These are phyloP conservation scores for Malus orientalis DNA, from an alignment of 306 rosid genomes.

Conservation along the genomic window DNA sequence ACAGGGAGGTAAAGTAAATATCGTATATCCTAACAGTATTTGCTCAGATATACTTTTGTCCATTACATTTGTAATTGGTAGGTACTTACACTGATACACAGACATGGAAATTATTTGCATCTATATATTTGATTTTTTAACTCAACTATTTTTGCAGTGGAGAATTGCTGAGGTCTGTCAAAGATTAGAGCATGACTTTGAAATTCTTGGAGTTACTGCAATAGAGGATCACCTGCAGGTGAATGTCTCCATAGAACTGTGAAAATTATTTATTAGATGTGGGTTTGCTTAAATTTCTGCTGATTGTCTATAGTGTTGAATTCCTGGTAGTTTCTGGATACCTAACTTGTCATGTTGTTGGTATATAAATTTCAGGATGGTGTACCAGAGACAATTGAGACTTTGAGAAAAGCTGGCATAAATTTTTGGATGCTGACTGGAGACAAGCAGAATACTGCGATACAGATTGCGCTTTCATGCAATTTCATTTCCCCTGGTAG, in stretches of 20 bases:
- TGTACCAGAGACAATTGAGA: slow-evolving; percentile 91
- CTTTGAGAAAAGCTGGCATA: slow-evolving; percentile 94
- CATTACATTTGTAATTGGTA: not conserved
- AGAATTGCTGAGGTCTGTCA: slow-evolving; percentile 95
- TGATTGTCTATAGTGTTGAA: not conserved
- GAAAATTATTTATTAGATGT: slow-evolving; percentile 2
- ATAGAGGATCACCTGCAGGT: slow-evolving; percentile 99
- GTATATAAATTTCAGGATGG: slow-evolving; percentile 56
- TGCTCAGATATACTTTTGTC: not conserved
- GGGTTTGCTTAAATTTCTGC: not conserved
- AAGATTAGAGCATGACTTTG: slow-evolving; percentile 78
- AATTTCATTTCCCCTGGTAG: slow-evolving; percentile 95
- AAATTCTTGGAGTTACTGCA: slow-evolving; percentile 94
- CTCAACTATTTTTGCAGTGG: slow-evolving; percentile 58
- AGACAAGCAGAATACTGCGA: slow-evolving; percentile 94
- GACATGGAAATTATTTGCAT: not conserved
- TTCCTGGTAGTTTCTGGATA: not conserved
- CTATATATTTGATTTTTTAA: not conserved
- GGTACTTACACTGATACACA: not conserved
- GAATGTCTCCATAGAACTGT: slow-evolving; percentile 17
- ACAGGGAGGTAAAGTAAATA: slow-evolving; percentile 73
- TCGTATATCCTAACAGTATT: not conserved
- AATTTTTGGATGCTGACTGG: slow-evolving; percentile 99
- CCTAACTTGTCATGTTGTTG: not conserved
- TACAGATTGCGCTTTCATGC: slow-evolving; percentile 96